Conservation (phyloP, 768 basidiomycete species). For the Tulasnella sp. region DNA sequence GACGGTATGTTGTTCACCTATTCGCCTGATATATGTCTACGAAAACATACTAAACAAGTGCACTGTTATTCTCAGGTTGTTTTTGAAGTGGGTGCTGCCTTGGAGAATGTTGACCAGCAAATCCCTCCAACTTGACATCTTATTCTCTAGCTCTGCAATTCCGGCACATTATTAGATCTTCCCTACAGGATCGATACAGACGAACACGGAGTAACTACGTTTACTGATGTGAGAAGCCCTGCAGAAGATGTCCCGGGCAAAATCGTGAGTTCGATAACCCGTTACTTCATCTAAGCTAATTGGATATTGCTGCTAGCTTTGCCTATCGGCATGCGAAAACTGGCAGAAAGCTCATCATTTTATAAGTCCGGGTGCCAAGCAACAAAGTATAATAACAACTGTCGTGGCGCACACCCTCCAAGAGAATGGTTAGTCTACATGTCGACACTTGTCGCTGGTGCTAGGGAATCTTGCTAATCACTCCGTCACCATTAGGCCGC, state of each 20-base stretch:
- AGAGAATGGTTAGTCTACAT: background rate
- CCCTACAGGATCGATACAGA: background rate
- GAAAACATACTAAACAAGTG: background rate
- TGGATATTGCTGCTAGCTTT: background rate
- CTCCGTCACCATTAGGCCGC: background rate
- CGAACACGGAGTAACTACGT: background rate
- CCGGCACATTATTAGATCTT: background rate
- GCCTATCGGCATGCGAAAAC: background rate
- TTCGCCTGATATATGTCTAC: background rate
- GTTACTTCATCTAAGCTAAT: background rate
- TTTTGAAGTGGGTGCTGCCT: background rate
- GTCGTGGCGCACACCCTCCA: background rate
- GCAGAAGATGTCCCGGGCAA: background rate
- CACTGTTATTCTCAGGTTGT: background rate
- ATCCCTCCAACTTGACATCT: too few species aligned
- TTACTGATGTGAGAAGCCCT: background rate
- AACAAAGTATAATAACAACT: background rate
- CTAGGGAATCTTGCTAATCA: background rate
- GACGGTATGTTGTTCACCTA: background rate
- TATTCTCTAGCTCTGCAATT: background rate
- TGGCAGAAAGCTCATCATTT: background rate
- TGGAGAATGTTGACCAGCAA: background rate
- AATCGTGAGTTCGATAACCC: background rate
- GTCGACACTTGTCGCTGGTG: background rate
- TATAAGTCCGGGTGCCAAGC: background rate